A percentile compares a stretch with the other conserved stretches of the same genome.
phyloP scores from a whole-genome alignment of 345 rosid species.

The Gossypium arboreum region DNA sequence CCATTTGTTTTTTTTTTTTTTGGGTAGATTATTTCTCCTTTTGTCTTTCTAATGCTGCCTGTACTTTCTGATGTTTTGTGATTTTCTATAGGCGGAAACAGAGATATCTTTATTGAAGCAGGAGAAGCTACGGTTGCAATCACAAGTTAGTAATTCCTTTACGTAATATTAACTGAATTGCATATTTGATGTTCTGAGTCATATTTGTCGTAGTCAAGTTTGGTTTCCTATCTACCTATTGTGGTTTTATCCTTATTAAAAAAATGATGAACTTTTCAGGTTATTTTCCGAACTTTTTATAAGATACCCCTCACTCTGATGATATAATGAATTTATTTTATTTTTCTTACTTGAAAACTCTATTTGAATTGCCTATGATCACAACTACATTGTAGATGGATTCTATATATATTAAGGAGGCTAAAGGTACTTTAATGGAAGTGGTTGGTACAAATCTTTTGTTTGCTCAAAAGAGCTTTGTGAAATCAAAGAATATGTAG shows the following conservation, averaged over 20 bases:
- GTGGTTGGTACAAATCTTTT: neutral
- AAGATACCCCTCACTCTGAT: neutral
- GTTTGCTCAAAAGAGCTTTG: neutral
- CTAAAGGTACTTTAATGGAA: neutral
- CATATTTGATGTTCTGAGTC: neutral
- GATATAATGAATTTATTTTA: neutral
- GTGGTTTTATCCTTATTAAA: neutral
- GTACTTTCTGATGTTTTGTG: slow-evolving; percentile 10
- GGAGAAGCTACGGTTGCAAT: slow-evolving; percentile 83
- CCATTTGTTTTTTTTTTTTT: neutral
- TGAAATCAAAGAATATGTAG: neutral
- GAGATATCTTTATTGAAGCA: slow-evolving; percentile 87
- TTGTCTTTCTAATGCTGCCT: neutral
- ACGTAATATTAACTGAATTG: neutral
- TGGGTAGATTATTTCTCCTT: neutral
- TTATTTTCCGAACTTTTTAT: neutral
- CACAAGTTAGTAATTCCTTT: slow-evolving; percentile 52
- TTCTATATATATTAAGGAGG: neutral
- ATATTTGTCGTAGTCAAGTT: neutral
- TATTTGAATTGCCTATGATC: neutral
- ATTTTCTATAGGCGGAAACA: slow-evolving; percentile 70
- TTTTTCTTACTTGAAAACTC: neutral
- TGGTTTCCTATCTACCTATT: neutral
- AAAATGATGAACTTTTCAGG: neutral
- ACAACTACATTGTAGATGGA: neutral